Conservation (phyloP, 805 yeast species). For the Barnettozyma botsteinii region DNA sequence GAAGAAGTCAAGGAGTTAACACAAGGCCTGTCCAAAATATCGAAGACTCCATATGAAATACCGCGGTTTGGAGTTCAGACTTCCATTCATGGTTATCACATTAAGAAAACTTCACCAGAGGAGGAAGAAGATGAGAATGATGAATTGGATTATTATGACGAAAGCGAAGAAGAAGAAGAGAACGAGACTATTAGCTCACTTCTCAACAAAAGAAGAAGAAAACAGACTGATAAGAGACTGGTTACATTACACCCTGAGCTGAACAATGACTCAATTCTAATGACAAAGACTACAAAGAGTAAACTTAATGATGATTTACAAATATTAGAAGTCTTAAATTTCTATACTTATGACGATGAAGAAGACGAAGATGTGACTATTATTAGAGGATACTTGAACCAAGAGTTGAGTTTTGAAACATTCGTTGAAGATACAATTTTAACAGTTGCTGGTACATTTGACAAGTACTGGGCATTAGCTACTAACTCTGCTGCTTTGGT, state of each 20-base stretch:
- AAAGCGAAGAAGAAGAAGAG: slow-evolving; percentile 45
- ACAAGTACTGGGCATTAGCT: slow-evolving; percentile 44
- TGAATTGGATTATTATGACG: slow-evolving; percentile 32
- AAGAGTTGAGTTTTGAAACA: slow-evolving; percentile 34
- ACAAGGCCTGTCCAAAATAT: slow-evolving; percentile 23
- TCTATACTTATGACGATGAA: slow-evolving; percentile 28
- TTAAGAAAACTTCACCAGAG: slow-evolving; percentile 25
- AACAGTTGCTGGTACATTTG: slow-evolving; percentile 35
- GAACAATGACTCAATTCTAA: slow-evolving; percentile 10
- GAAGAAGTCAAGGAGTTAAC: slow-evolving; percentile 7
- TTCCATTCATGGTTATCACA: slow-evolving; percentile 50
- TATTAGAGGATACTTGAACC: slow-evolving; percentile 31
- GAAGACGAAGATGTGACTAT: slow-evolving; percentile 33
- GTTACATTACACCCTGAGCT: slow-evolving; percentile 11
- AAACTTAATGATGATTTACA: slow-evolving; percentile 24
- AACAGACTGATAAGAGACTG: slow-evolving; percentile 25
- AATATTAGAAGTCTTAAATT: slow-evolving; percentile 27
- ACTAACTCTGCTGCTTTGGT: slow-evolving; percentile 55
- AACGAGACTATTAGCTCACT: slow-evolving; percentile 15
- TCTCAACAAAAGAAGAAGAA: slow-evolving; percentile 29
- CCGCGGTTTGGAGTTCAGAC: slow-evolving; percentile 65
- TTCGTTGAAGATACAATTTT: slow-evolving; percentile 36
- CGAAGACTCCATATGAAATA: slow-evolving; percentile 41
- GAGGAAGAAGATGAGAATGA: slow-evolving; percentile 24
- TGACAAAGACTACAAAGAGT: neutral